phyloP scores from a whole-genome alignment of 164 flowering plant species.

The Magnolia changhungtana region DNA sequence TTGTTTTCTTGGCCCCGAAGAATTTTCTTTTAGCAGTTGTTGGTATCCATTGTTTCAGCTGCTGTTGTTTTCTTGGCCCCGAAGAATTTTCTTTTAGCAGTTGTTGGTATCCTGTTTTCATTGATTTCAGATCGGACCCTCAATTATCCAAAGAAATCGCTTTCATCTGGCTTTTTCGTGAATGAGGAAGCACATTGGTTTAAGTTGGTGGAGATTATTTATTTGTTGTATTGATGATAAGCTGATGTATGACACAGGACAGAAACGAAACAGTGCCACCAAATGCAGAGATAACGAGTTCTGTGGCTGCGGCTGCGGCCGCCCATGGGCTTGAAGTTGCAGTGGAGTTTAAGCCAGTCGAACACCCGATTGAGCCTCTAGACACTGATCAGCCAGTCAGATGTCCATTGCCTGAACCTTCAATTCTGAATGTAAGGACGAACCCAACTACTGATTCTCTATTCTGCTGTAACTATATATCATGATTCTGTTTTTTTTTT shows the following conservation, averaged over 20 bases:
- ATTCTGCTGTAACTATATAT: neutral
- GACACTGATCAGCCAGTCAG: conserved; percentile 77
- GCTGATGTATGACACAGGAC: conserved; percentile 41
- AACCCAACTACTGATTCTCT: neutral
- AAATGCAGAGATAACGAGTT: conserved; percentile 33
- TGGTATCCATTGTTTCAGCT: neutral
- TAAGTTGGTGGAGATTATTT: conserved; percentile 1
- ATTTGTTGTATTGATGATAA: neutral
- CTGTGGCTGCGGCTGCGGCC: conserved; percentile 23
- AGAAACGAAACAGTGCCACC: conserved; percentile 51
- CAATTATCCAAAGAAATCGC: neutral
- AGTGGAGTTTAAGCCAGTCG: conserved; percentile 86
- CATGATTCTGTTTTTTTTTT: neutral
- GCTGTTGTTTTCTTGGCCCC: neutral
- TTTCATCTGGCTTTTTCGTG: neutral
- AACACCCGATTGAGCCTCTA: conserved; percentile 81
- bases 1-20: neutral
- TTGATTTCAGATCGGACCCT: neutral
- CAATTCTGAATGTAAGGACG: conserved; percentile 82
- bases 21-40: neutral
- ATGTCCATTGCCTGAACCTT: conserved; percentile 93
- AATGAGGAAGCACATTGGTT: neutral
- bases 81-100: neutral
- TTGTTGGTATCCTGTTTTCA: neutral
- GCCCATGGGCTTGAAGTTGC: conserved; percentile 83